Percentiles rank a stretch among this genome's conserved stretches.
These are phyloP conservation scores for Spinellus fusiger DNA, from an alignment of 192 early-diverging fungal species.

Conservation along the genomic window DNA sequence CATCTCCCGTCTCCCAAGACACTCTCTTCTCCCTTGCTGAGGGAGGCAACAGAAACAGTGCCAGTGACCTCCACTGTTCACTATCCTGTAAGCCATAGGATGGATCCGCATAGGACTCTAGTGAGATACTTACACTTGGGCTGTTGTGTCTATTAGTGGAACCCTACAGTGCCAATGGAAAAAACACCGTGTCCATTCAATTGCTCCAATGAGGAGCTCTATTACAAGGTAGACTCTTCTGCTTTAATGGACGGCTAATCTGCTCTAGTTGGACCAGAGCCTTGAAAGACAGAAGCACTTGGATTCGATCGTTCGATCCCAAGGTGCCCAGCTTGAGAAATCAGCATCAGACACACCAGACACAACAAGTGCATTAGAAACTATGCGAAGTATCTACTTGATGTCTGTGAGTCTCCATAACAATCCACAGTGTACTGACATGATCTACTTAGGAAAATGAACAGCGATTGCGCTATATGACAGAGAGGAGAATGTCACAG, in stretches of 20 bases:
- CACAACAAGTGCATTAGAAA: slow-evolving; percentile 8
- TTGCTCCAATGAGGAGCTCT: too few relatives aligned
- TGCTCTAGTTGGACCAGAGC: slow-evolving; percentile 11
- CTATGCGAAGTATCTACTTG: slow-evolving; percentile 17
- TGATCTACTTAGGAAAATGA: slow-evolving; percentile 27
- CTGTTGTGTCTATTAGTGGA: slow-evolving; percentile 4
- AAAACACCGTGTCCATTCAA: too few relatives aligned
- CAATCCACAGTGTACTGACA: background rate
- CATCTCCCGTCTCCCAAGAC: slow-evolving; percentile 3
- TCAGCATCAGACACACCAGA: background rate
- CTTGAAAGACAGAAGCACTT: slow-evolving; percentile 13
- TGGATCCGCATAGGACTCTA: too few relatives aligned
- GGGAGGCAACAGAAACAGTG: slow-evolving; percentile 1
- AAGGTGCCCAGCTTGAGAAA: slow-evolving; percentile 14
- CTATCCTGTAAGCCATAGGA: slow-evolving; percentile 16
- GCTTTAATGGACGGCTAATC: too few relatives aligned
- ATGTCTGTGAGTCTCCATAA: background rate
- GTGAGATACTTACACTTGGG: too few relatives aligned
- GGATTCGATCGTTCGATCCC: slow-evolving; percentile 15
- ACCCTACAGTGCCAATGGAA: too few relatives aligned
- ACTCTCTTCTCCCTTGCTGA: background rate
- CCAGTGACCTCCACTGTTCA: slow-evolving; percentile 7
- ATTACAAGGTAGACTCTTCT: too few relatives aligned
- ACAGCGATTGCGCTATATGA: slow-evolving; percentile 17
- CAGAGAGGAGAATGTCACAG: slow-evolving; percentile 26